These are phyloP conservation scores for Fusarium sp. DNA, from an alignment of 2,329 filamentous ascomycete species.

Conservation along the genomic window DNA sequence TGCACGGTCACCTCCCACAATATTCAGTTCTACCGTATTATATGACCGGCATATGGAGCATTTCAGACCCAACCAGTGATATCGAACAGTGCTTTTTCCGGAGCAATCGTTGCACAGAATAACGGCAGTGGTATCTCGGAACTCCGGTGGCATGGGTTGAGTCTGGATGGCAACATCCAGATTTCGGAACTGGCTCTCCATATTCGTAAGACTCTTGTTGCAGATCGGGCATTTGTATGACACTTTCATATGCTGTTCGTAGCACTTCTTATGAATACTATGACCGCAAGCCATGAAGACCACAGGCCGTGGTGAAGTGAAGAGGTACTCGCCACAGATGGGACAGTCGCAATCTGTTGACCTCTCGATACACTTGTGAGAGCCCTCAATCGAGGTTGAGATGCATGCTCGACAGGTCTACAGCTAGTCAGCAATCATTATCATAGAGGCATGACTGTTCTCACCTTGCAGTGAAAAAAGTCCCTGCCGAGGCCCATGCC, in stretches of 20 bases:
- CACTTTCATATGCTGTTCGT: conserved; percentile 84
- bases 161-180: conserved; percentile 85
- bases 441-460: conserved; percentile 21
- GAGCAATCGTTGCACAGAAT: conserved; percentile 96
- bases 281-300: conserved; percentile 97
- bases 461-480: conserved; percentile 97
- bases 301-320: conserved; percentile 87
- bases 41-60: conserved; percentile 79
- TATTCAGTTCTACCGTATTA: conserved; percentile 74
- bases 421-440: neutral
- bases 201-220: conserved; percentile 95
- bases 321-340: conserved; percentile 96
- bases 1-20: conserved; percentile 58
- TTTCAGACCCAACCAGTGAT: conserved; percentile 95
- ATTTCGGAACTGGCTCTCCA: conserved; percentile 94
- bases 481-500: conserved; percentile 94
- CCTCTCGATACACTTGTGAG: conserved; percentile 93
- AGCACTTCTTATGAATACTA: conserved; percentile 92
- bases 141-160: conserved; percentile 93
- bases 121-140: conserved; percentile 80
- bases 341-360: conserved; percentile 96
- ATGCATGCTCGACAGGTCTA: conserved; percentile 94
- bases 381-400: conserved; percentile 83
- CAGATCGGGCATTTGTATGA: conserved; percentile 98
- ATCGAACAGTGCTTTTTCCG: conserved; percentile 84